Conservation (phyloP, 2,329 filamentous ascomycete genomes). For the Fusarium redolens region DNA sequence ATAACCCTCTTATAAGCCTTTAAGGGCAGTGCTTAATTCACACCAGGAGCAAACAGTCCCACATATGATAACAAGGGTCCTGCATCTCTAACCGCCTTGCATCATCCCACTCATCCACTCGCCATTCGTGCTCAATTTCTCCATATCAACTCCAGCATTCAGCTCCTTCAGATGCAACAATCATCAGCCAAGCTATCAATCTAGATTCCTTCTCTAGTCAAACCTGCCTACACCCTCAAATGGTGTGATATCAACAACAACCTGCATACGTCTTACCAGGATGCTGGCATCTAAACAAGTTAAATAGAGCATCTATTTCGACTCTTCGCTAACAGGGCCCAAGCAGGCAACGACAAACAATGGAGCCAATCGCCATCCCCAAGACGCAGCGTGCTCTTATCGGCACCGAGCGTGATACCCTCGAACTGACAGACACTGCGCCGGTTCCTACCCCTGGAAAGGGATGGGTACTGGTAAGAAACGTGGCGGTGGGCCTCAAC, state of each 20-base stretch:
- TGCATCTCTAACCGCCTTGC: neutral
- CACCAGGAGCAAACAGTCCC: neutral
- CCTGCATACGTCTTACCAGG: neutral
- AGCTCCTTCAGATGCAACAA: neutral
- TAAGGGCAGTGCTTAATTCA: neutral
- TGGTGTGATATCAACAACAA: neutral
- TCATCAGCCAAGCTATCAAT: neutral
- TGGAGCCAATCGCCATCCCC: neutral
- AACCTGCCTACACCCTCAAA: neutral
- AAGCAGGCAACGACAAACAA: neutral
- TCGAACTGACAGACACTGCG: neutral
- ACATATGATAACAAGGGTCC: neutral
- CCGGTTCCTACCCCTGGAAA: neutral
- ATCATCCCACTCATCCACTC: neutral
- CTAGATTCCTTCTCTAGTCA: neutral
- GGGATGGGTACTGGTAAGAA: neutral
- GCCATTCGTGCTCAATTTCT: neutral
- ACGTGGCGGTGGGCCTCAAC: neutral
- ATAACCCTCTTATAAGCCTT: neutral
- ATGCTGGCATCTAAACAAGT: neutral
- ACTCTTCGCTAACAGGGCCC: neutral
- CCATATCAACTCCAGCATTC: neutral
- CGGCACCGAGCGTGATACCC: conserved; percentile 1
- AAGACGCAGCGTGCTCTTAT: conserved; percentile 4
- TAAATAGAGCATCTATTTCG: neutral